Evolutionary conservation across 768 basidiomycete species (phyloP).

Genomic region (Russula foetens): DNA sequence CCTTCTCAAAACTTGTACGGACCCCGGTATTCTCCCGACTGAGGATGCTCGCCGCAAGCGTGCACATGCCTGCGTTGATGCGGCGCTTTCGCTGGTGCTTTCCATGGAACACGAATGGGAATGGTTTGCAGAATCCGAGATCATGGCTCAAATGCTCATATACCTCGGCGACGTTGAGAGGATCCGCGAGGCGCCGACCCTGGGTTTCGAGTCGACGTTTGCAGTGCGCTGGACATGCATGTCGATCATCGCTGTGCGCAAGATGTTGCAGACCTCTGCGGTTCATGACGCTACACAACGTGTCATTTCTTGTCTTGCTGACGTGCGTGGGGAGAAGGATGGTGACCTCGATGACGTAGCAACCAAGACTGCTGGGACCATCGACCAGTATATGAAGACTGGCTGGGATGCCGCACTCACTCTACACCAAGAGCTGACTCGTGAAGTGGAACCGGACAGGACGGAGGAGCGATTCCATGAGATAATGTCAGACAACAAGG

Average conservation of each 20-base stretch:
- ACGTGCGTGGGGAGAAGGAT: neutral
- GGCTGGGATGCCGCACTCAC: neutral
- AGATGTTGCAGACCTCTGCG: neutral
- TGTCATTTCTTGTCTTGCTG: neutral
- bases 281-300: slow-evolving; percentile 1
- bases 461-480: slow-evolving; percentile 2
- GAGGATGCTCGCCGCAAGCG: neutral
- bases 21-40: neutral
- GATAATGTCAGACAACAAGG: neutral
- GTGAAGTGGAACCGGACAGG: slow-evolving; percentile 11
- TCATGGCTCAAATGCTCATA: neutral
- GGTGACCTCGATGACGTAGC: neutral
- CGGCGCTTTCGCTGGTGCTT: neutral
- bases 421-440: neutral
- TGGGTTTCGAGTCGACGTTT: slow-evolving; percentile 1
- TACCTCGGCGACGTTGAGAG: slow-evolving; percentile 8
- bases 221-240: slow-evolving; percentile 15
- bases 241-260: slow-evolving; percentile 9
- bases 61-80: neutral
- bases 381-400: slow-evolving; percentile 8
- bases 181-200: neutral
- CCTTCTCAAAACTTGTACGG: neutral
- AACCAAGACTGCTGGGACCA: neutral
- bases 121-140: slow-evolving; percentile 1
- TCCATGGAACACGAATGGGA: neutral